Conservation (phyloP, 2,329 filamentous ascomycete genomes). For the Venturia oleaginea region DNA sequence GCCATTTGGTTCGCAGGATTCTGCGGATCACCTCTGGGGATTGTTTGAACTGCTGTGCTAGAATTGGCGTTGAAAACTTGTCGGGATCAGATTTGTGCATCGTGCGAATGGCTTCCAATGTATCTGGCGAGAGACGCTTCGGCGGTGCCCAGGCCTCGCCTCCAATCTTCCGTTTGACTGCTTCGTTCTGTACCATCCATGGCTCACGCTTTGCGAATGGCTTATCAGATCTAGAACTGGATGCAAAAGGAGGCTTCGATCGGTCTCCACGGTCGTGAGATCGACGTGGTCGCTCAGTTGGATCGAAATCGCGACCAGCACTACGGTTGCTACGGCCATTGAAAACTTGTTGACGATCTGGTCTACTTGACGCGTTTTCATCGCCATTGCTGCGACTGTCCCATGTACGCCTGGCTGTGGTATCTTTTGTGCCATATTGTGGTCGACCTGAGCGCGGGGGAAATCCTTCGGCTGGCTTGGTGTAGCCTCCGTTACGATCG, state of each 20-base stretch:
- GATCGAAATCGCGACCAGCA: background rate
- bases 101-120: constrained; percentile 78
- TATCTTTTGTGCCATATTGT: background rate
- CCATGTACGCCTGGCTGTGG: background rate
- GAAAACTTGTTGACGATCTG: background rate
- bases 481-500: background rate
- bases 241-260: background rate
- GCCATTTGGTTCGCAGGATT: constrained; percentile 75
- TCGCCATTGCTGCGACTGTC: background rate
- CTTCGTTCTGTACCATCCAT: constrained; percentile 72
- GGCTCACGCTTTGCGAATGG: constrained; percentile 14
- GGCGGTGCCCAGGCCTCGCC: constrained; percentile 67
- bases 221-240: background rate
- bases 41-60: constrained; percentile 75
- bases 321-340: background rate
- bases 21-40: constrained; percentile 79
- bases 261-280: background rate
- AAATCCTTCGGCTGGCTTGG: background rate
- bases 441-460: background rate
- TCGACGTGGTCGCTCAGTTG: background rate
- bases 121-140: constrained; percentile 85
- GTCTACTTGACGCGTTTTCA: background rate
- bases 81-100: constrained; percentile 70
- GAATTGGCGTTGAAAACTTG: constrained; percentile 62
- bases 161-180: constrained; percentile 68